Evolutionary conservation across 1,284 basidiomycete genomes (phyloP), one percentile per base, ranked within the genome.

Genomic region (Fomitopsis palustris): DNA sequence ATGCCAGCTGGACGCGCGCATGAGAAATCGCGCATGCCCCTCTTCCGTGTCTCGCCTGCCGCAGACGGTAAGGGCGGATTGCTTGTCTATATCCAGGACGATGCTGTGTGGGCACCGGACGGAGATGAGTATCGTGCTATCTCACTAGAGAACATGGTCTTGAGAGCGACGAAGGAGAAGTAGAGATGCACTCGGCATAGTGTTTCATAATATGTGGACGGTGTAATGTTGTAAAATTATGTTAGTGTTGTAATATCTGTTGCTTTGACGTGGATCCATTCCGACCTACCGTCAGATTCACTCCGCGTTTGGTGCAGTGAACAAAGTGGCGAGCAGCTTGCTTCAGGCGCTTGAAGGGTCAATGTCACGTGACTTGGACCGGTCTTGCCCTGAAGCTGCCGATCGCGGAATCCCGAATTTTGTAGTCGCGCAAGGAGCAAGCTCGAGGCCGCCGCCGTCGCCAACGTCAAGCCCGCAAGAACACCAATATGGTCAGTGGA

Each of bases 1-100:
- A 80, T 98, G 49, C 92, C 95, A 2, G 87, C 89, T 3, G 93
- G 94, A 3, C 84, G 84, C 55, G 90, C 87, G 14, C 91, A 98
- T 64, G 86, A 90, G 64, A 79, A 77, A 45, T 93, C 92, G 10
- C 86, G 95, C 53, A 91, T 95, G 83, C 90, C 91, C 4, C 72
- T 98, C 43, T 96, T 90, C 78, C 85, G 89, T 52, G 86, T 98
- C 8, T 92, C 92, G 57, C 77, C 77, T 55, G 85, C 81, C 31
- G 83, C 86, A 16, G 92, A 92, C 72, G 94, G 93, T 4, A 91
- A 88, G 68, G 89, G 90, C 14, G 96, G 96, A 0, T 70, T 96
- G 43, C 77, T 89, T 65, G 86, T 96, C 31, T 97, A 95, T 74
- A 80, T 96, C 52, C 76, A 86, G 64, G 94, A 96, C 68, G 94